phyloP scores from a whole-genome alignment of 257 asterid species.

The Capsicum baccatum region DNA sequence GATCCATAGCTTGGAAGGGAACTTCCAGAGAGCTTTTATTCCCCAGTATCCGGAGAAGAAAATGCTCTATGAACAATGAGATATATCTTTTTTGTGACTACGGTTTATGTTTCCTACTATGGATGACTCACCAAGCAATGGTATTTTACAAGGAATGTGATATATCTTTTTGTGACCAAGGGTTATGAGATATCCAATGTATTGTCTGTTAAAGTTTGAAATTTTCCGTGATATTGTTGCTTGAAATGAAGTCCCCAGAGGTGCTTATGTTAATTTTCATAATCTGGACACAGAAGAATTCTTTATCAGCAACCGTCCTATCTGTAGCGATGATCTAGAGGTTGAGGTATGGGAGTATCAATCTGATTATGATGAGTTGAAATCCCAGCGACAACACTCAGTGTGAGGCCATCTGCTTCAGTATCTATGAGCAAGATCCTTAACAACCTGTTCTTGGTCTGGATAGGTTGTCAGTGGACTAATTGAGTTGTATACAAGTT shows the following conservation, averaged over 20 bases:
- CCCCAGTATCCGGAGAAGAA: neutral
- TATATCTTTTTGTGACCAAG: too few relatives aligned
- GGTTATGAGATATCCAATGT: neutral
- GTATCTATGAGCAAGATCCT: constrained; percentile 1
- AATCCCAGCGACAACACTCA: constrained; percentile 3
- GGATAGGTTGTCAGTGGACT: neutral
- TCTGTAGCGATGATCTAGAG: constrained; percentile 7
- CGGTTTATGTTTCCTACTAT: constrained; percentile 7
- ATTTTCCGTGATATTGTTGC: neutral
- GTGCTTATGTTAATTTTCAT: constrained; percentile 13
- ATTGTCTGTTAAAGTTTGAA: constrained; percentile 16
- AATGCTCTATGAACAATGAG: constrained; percentile 23
- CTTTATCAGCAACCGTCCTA: neutral
- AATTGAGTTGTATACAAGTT: too few relatives aligned
- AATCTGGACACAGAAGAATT: constrained; percentile 24
- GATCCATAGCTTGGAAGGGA: constrained; percentile 11
- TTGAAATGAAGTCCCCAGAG: constrained; percentile 4
- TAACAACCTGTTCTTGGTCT: constrained; percentile 12
- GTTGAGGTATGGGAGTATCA: constrained; percentile 3
- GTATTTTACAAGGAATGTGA: constrained; percentile 1
- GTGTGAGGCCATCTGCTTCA: constrained; percentile 17
- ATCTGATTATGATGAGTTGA: constrained; percentile 9
- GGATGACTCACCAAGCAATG: neutral
- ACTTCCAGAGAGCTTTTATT: constrained; percentile 11
- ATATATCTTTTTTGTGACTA: neutral